phyloP scores from a whole-genome alignment of 2,329 filamentous ascomycete species.

The Ploettnerulaceae sp. region DNA sequence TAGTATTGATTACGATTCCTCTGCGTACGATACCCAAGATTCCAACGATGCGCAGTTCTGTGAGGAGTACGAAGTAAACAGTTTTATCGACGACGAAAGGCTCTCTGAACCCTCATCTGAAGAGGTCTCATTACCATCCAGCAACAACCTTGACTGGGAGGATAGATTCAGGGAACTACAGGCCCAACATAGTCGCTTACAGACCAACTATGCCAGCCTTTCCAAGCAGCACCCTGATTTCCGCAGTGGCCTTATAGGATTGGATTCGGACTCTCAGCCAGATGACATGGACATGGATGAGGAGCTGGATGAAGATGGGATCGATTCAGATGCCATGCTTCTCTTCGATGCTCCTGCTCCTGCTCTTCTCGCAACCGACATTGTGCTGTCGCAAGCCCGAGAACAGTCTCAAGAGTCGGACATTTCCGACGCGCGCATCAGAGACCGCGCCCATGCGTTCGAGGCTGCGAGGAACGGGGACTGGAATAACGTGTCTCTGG shows the following conservation, averaged over 20 bases:
- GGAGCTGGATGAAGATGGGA: constrained; percentile 11
- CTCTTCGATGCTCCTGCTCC: constrained; percentile 17
- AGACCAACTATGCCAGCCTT: constrained; percentile 4
- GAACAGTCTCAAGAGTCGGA: constrained; percentile 23
- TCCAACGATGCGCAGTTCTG: constrained; percentile 8
- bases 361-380: constrained; percentile 20
- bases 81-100: constrained; percentile 26
- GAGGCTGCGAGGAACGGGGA: constrained; percentile 38
- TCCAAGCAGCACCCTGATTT: constrained; percentile 12
- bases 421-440: constrained; percentile 11
- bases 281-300: constrained; percentile 2
- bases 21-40: constrained; percentile 31
- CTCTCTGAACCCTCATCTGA: constrained; percentile 6
- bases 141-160: constrained; percentile 24
- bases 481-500: constrained; percentile 39
- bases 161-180: constrained; percentile 17
- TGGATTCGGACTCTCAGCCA: constrained; percentile 13
- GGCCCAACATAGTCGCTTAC: constrained; percentile 4
- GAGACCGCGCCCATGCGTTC: constrained; percentile 34
- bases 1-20: constrained; percentile 26
- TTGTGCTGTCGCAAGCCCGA: constrained; percentile 20
- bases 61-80: constrained; percentile 28
- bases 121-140: constrained; percentile 7
- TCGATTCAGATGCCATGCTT: constrained; percentile 15
- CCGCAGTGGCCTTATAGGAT: constrained; percentile 16